Percentiles rank a stretch among this genome's conserved stretches.
These are phyloP conservation scores for Metschnikowia lochheadii DNA, from an alignment of 805 yeast genomes.

Conservation along the genomic window DNA sequence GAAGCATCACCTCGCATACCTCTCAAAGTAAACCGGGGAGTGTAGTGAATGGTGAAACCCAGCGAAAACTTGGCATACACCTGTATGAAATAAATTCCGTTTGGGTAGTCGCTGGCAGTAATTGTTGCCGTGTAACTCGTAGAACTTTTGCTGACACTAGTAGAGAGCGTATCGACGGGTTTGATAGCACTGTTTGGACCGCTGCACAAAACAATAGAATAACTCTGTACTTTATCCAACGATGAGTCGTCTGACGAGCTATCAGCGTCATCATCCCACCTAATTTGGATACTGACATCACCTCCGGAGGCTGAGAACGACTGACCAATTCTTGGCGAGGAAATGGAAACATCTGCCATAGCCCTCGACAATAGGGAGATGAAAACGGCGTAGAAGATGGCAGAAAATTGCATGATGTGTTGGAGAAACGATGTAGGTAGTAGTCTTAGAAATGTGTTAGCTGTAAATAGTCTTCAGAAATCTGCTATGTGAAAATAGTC, in stretches of 20 bases:
- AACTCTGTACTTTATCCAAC: slow-evolving; percentile 39
- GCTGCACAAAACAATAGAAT: slow-evolving; percentile 59
- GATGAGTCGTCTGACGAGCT: slow-evolving; percentile 41
- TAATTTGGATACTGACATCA: slow-evolving; percentile 25
- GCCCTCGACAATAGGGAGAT: slow-evolving; percentile 15
- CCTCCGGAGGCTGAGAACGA: slow-evolving; percentile 39
- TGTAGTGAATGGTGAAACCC: slow-evolving; percentile 59
- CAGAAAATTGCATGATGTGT: slow-evolving; percentile 10
- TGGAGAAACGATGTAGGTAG: no score
- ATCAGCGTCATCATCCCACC: slow-evolving; percentile 54
- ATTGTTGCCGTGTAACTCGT: slow-evolving; percentile 41
- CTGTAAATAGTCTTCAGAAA: not conserved
- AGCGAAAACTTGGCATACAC: slow-evolving; percentile 45
- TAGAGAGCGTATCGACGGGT: slow-evolving; percentile 31
- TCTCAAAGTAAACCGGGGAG: slow-evolving; percentile 58
- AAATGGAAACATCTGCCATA: slow-evolving; percentile 47
- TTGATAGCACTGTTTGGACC: slow-evolving; percentile 54
- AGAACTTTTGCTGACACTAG: slow-evolving; percentile 14
- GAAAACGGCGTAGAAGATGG: slow-evolving; percentile 9
- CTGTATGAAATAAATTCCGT: slow-evolving; percentile 75
- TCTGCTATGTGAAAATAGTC: not conserved
- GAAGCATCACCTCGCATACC: slow-evolving; percentile 71
- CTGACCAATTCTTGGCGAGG: slow-evolving; percentile 39
- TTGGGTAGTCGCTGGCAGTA: slow-evolving; percentile 43
- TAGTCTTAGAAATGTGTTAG: no score